Evolutionary conservation across 2,329 filamentous ascomycete genomes (phyloP).

Genomic region (Ceratocystis smalleyi): DNA sequence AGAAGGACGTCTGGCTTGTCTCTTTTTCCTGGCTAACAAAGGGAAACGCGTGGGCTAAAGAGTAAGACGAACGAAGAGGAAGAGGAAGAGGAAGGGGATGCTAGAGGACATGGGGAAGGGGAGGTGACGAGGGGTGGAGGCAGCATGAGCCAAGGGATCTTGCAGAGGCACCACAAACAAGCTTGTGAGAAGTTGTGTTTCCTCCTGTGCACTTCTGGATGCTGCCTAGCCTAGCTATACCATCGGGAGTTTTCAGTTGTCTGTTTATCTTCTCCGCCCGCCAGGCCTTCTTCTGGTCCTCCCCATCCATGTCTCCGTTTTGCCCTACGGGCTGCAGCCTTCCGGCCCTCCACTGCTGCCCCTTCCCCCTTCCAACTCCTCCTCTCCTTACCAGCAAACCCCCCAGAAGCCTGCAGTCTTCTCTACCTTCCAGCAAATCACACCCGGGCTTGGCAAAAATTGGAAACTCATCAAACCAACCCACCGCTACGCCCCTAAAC

Average conservation of each 20-base stretch:
- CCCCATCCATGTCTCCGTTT: too few relatives aligned
- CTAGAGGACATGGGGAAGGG: neutral
- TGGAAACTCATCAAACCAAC: neutral
- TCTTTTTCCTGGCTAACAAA: neutral
- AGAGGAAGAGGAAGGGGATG: neutral
- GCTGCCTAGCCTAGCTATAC: neutral
- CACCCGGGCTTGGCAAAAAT: neutral
- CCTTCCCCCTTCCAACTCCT: neutral
- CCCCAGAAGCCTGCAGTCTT: too few relatives aligned
- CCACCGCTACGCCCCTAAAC: conserved; percentile 2
- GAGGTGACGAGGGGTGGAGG: neutral
- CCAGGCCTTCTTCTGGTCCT: neutral
- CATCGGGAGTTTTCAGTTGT: neutral
- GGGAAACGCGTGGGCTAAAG: neutral
- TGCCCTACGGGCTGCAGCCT: too few relatives aligned
- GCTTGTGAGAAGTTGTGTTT: neutral
- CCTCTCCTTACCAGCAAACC: neutral
- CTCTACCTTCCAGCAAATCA: too few relatives aligned
- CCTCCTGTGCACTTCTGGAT: neutral
- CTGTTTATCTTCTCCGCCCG: neutral
- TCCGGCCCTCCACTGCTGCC: neutral
- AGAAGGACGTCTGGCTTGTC: neutral
- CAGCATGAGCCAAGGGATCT: neutral
- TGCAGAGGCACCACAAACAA: neutral
- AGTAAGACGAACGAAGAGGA: neutral